Evolutionary conservation across 805 yeast species (phyloP).

Genomic region (Ogataea ramenticola): DNA sequence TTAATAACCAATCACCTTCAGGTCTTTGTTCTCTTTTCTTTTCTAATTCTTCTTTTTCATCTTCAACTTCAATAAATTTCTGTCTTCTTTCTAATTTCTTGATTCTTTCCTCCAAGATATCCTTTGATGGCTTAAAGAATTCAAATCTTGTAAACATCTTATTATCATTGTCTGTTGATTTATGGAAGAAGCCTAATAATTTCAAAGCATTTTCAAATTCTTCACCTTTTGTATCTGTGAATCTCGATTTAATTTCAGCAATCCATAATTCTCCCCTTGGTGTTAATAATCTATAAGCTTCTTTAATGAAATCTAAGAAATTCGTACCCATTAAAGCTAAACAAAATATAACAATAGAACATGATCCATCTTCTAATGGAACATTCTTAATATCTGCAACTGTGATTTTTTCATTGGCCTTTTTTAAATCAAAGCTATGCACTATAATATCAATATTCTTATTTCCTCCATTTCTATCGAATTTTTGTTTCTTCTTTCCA

Average conservation of each 20-base stretch:
- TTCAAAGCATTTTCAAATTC: conserved; percentile 78
- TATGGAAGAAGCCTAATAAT: conserved; percentile 77
- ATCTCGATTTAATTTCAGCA: conserved; percentile 92
- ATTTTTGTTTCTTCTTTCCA: conserved; percentile 4
- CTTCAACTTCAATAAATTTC: conserved; percentile 65
- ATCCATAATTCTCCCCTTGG: conserved; percentile 97
- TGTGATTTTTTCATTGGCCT: conserved; percentile 81
- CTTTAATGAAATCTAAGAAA: conserved; percentile 83
- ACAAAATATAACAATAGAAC: conserved; percentile 87
- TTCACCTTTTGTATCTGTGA: conserved; percentile 66
- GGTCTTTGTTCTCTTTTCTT: conserved; percentile 45
- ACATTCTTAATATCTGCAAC: conserved; percentile 95
- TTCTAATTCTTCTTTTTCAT: conserved; percentile 54
- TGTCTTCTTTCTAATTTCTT: conserved; percentile 55
- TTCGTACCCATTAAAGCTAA: conserved; percentile 97
- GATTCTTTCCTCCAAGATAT: conserved; percentile 53
- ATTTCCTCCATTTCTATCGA: conserved; percentile 7
- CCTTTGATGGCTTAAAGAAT: conserved; percentile 79
- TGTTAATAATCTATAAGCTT: conserved; percentile 78
- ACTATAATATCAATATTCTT: conserved; percentile 49
- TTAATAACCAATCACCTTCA: conserved; percentile 84
- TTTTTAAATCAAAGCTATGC: conserved; percentile 87
- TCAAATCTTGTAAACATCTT: conserved; percentile 95
- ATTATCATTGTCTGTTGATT: conserved; percentile 77
- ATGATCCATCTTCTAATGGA: conserved; percentile 73